Evolutionary conservation across 805 yeast species (phyloP).

Genomic region (Dipodascopsis uninucleata): DNA sequence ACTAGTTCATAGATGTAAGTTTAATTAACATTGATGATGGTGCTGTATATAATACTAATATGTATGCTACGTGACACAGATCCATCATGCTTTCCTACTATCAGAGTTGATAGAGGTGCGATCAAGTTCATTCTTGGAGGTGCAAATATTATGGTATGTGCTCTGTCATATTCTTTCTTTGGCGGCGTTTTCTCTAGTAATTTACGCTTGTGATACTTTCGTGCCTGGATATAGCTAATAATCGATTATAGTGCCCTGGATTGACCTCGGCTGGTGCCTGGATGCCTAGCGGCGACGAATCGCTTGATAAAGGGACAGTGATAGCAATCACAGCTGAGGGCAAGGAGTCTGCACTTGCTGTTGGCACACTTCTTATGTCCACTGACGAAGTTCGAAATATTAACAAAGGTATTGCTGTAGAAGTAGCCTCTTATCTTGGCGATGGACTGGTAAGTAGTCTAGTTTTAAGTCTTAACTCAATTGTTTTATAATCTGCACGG

Average conservation of each 20-base stretch:
- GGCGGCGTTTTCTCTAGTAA: too few relatives aligned
- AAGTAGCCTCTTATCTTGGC: conserved; percentile 75
- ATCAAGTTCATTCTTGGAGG: conserved; percentile 93
- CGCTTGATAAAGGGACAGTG: conserved; percentile 62
- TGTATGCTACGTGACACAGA: too few relatives aligned
- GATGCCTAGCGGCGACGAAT: conserved; percentile 50
- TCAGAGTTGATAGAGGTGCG: conserved; percentile 93
- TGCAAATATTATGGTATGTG: conserved; percentile 83
- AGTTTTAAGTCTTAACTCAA: background rate
- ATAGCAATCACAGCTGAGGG: conserved; percentile 90
- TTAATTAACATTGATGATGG: background rate
- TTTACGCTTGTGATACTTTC: background rate
- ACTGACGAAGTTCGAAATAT: conserved; percentile 78
- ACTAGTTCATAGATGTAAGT: conserved; percentile 61
- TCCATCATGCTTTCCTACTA: conserved; percentile 78
- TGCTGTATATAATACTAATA: background rate
- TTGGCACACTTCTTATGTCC: conserved; percentile 84
- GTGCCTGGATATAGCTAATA: background rate
- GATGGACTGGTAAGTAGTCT: conserved; percentile 66
- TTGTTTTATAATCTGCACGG: background rate
- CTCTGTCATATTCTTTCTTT: background rate
- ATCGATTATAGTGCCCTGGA: conserved; percentile 32
- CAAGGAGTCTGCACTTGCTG: conserved; percentile 82
- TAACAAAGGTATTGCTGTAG: conserved; percentile 89
- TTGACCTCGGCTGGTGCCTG: conserved; percentile 31